A percentile compares a stretch with the other conserved stretches of the same genome.
Evolutionary conservation across 2,329 filamentous ascomycete genomes (phyloP).

Genomic region (Periconia sp.): DNA sequence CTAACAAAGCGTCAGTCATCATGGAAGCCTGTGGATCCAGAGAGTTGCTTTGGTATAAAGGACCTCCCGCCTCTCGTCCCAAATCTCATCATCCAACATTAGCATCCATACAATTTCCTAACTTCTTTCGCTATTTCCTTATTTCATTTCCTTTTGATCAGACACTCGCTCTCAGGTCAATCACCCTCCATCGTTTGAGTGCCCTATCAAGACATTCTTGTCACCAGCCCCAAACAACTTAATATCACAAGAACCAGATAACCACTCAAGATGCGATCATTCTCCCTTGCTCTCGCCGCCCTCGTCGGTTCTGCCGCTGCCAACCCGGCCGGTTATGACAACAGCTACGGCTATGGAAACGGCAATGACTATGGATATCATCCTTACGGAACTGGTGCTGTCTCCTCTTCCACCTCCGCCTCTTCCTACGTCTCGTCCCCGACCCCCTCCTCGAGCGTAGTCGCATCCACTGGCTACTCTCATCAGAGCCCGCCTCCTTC

Average conservation of each 20-base stretch:
- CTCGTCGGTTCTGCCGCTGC: conserved; percentile 38
- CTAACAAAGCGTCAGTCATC: conserved; percentile 27
- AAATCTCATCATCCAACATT: conserved; percentile 30
- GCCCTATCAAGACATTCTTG: conserved; percentile 30
- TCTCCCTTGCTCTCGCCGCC: conserved; percentile 36
- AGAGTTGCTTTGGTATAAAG: conserved; percentile 33
- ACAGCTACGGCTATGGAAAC: conserved; percentile 23
- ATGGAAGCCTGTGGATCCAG: conserved; percentile 26
- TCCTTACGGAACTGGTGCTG: conserved; percentile 8
- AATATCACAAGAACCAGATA: conserved; percentile 10
- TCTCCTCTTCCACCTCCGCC: conserved; percentile 8
- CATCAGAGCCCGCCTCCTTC: background rate
- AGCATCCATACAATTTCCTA: conserved; percentile 29
- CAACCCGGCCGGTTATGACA: conserved; percentile 27
- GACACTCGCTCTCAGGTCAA: conserved; percentile 35
- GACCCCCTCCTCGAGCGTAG: background rate
- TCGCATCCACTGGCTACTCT: conserved; percentile 7
- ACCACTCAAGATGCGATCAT: conserved; percentile 38
- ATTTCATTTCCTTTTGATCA: conserved; percentile 25
- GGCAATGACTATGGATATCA: conserved; percentile 18
- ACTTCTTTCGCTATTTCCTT: conserved; percentile 38
- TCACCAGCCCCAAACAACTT: conserved; percentile 9
- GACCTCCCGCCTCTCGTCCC: conserved; percentile 20
- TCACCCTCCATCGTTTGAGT: too few relatives aligned
- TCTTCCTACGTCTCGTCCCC: conserved; percentile 9